phyloP scores from a whole-genome alignment of 129 eudicot species.

The Heracleum sosnowskyi region DNA sequence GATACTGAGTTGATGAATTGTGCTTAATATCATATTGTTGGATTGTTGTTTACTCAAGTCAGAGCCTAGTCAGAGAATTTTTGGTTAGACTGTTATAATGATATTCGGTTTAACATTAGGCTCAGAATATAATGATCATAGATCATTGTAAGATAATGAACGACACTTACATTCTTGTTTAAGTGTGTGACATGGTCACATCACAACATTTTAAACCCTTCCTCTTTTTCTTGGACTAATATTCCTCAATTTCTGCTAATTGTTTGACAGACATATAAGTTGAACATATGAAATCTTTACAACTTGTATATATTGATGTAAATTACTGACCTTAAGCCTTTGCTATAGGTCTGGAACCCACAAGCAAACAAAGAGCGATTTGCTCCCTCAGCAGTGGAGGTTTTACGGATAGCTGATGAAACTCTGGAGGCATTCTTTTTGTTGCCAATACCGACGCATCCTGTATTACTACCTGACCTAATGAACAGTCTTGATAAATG shows the following conservation, averaged over 20 bases:
- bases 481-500: conserved; percentile 82
- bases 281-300: not conserved
- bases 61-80: not conserved
- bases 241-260: not conserved
- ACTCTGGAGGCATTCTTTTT: conserved; percentile 83
- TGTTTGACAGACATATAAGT: not conserved
- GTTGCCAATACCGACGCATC: conserved; percentile 93
- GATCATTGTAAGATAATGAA: not conserved
- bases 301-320: not conserved
- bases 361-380: conserved; percentile 75
- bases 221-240: not conserved
- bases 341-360: conserved; percentile 75
- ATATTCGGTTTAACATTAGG: not conserved
- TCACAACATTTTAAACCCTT: not conserved
- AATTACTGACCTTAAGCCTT: not conserved
- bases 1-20: not conserved
- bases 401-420: conserved; percentile 70
- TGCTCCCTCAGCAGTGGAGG: conserved; percentile 94
- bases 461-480: conserved; percentile 81
- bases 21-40: not conserved
- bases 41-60: not conserved
- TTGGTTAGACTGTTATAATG: too few relatives aligned
- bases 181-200: too few relatives aligned
- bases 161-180: not conserved
- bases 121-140: not conserved